Conservation (phyloP, 345 rosid species). For the Bruguiera gymnorhiza region DNA sequence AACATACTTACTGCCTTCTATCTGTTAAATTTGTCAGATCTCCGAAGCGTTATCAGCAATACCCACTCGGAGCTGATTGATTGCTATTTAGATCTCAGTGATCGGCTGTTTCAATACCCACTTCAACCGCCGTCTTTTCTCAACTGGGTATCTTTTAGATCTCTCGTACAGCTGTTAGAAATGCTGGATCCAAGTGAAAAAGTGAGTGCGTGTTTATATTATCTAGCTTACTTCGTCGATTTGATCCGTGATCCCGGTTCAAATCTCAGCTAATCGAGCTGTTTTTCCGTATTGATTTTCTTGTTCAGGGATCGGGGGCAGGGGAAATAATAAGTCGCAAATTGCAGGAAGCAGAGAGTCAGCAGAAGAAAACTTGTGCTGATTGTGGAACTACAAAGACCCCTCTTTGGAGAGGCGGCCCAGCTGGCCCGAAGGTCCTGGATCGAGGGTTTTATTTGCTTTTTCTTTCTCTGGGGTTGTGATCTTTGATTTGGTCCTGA, state of each 20-base stretch:
- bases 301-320: slow-evolving; percentile 14
- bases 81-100: neutral
- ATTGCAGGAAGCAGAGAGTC: slow-evolving; percentile 26
- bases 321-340: slow-evolving; percentile 21
- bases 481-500: slow-evolving; percentile 8
- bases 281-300: neutral
- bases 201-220: slow-evolving; percentile 16
- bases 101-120: neutral
- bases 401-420: slow-evolving; percentile 98
- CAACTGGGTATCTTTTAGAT: slow-evolving; percentile 20
- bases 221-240: neutral
- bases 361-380: slow-evolving; percentile 65
- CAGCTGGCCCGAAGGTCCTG: slow-evolving; percentile 91
- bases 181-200: slow-evolving; percentile 29
- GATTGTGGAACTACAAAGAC: slow-evolving; percentile 91
- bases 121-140: neutral
- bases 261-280: neutral
- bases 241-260: slow-evolving; percentile 3
- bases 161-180: slow-evolving; percentile 1
- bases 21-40: neutral
- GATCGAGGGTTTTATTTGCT: neutral
- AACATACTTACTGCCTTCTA: neutral
- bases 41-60: neutral
- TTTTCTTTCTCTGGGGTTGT: neutral
- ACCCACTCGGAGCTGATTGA: neutral